Conservation (phyloP, 345 rosid genomes). For the Capsella bursapastoris region DNA sequence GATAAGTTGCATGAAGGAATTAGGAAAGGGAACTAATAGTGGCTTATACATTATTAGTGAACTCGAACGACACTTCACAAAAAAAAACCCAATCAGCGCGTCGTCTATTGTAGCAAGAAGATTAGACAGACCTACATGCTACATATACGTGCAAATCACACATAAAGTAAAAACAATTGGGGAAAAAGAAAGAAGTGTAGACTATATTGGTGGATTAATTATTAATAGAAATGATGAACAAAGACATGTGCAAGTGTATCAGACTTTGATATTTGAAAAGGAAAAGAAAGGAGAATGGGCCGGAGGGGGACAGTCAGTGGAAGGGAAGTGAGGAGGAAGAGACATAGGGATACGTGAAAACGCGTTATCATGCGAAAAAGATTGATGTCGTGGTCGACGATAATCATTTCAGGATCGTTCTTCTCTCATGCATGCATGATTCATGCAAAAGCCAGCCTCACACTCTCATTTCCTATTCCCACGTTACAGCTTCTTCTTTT, state of each 20-base stretch:
- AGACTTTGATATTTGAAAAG: neutral
- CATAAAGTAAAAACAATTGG: neutral
- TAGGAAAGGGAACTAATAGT: too few relatives aligned
- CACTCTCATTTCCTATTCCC: constrained; percentile 7
- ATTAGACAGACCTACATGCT: neutral
- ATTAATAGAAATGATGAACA: neutral
- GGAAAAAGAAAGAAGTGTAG: neutral
- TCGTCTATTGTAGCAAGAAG: neutral
- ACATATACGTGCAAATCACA: neutral
- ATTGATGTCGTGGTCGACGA: constrained; percentile 6
- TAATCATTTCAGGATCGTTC: constrained; percentile 19
- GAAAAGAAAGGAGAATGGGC: constrained; percentile 7
- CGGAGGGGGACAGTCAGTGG: constrained; percentile 35
- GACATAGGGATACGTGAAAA: constrained; percentile 34
- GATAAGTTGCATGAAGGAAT: too few relatives aligned
- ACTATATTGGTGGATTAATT: neutral
- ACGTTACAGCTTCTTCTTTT: constrained; percentile 2
- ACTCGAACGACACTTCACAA: neutral
- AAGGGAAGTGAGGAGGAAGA: constrained; percentile 18
- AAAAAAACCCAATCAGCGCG: neutral
- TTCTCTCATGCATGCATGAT: constrained; percentile 36
- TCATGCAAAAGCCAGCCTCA: constrained; percentile 27
- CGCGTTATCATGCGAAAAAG: constrained; percentile 19
- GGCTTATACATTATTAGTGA: too few relatives aligned
- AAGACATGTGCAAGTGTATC: constrained; percentile 23